These are phyloP conservation scores for Polyporus arcularius DNA, from an alignment of 768 basidiomycete genomes.

Conservation along the genomic window DNA sequence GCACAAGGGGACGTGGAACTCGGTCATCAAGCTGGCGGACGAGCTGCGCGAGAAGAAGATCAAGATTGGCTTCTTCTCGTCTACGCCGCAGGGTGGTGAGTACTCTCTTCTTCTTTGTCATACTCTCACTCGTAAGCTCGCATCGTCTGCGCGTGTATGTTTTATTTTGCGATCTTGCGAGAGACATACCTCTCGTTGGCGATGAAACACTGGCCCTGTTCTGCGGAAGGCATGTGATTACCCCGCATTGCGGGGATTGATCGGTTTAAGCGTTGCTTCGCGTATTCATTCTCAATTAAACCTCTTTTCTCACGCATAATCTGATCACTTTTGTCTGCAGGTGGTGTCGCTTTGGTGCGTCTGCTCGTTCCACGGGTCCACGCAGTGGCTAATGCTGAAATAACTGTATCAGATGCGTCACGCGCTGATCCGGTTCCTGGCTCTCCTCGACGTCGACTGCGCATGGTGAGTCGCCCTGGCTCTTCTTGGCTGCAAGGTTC, in stretches of 20 bases:
- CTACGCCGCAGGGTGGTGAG: constrained; percentile 91
- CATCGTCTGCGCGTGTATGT: neutral
- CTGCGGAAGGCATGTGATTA: constrained; percentile 7
- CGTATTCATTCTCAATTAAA: constrained; percentile 6
- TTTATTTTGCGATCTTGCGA: neutral
- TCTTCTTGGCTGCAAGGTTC: neutral
- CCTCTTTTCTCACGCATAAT: constrained; percentile 19
- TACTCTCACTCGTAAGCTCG: too few relatives aligned
- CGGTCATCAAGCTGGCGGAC: constrained; percentile 78
- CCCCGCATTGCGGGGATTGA: constrained; percentile 27
- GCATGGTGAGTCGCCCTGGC: constrained; percentile 58
- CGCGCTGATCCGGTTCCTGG: constrained; percentile 85
- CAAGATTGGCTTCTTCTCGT: constrained; percentile 93
- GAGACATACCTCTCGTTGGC: too few relatives aligned
- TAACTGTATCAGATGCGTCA: constrained; percentile 86
- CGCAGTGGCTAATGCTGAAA: constrained; percentile 24
- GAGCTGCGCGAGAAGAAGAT: constrained; percentile 85
- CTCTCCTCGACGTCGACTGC: constrained; percentile 75
- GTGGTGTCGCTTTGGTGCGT: constrained; percentile 90
- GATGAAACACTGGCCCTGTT: constrained; percentile 2
- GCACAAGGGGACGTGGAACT: constrained; percentile 73
- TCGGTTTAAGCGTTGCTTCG: constrained; percentile 5
- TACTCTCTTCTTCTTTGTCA: constrained; percentile 7
- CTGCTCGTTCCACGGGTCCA: constrained; percentile 8
- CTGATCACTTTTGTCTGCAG: constrained; percentile 37